Evolutionary conservation across 805 yeast species (phyloP), one percentile per base, ranked within the genome.

Genomic region (Wickerhamia fluorescens): DNA sequence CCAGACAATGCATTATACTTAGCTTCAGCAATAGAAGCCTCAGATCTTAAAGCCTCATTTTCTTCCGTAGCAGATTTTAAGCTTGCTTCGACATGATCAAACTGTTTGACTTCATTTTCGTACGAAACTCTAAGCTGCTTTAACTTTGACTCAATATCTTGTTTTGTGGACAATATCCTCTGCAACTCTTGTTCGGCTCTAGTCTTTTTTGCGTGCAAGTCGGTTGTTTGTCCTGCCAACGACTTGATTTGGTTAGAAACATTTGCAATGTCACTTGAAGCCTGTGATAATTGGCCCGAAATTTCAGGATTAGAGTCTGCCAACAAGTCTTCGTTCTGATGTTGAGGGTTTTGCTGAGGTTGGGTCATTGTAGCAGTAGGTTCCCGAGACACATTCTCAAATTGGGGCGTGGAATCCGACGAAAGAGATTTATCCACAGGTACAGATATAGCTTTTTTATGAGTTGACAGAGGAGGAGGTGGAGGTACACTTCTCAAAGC

Each of bases 251-350:
- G 95, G 43, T 79, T 84, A 0, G 94, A 81, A 23, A 83, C 66
- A 42, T 88, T 85, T 10, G 94, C 95, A 51, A 86, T 71, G 43
- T 85, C 95, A 5, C 87, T 72, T 5, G 92, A 75, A 4, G 95
- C 89, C 35, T 73, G 72, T 1, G 94, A 75, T 28, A 86, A 60
- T 45, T 78, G 75, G 16, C 77, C 75, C 2, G 84, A 70, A 2
- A 78, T 68, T 29, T 72, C 83, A 5, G 66, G 60, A 14, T 27
- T 27, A n/a, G 24, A 20, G 27, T 77, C 80, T 0, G 80, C 76
- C 30, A 73, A 58, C 28, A 77, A 52, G 37, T 76, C 84, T 31
- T 52, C 56, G 30, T 68, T 62, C 3, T 35, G 42, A 5, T 11
- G 10, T 6, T 11, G 29, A 14, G 20, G 14, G 17, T 20, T 12